Evolutionary conservation across 2,329 filamentous ascomycete species (phyloP).

Genomic region (Nigrospora osmanthi): DNA sequence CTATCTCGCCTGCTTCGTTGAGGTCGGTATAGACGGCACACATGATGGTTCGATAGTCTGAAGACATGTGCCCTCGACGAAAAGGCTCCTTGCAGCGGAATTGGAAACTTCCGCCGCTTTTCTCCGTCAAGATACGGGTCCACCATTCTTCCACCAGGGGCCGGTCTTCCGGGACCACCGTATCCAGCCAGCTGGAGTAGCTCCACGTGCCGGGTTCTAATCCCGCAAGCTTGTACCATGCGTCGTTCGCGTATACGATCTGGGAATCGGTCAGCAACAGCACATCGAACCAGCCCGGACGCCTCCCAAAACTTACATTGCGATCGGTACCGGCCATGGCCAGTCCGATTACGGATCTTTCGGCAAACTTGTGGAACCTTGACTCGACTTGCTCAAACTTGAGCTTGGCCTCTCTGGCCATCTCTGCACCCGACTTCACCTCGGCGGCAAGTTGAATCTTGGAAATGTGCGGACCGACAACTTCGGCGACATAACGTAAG

Average conservation of each 20-base stretch:
- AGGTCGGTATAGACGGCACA: slow-evolving; percentile 17
- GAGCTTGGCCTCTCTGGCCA: slow-evolving; percentile 11
- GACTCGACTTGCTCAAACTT: slow-evolving; percentile 14
- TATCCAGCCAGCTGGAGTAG: slow-evolving; percentile 11
- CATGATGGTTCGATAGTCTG: slow-evolving; percentile 13
- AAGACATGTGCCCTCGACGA: slow-evolving; percentile 13
- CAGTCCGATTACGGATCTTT: slow-evolving; percentile 16
- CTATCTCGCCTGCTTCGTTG: slow-evolving; percentile 12
- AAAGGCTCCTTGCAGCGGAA: slow-evolving; percentile 16
- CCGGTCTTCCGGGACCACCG: slow-evolving; percentile 12
- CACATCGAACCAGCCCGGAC: no score
- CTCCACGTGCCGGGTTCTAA: slow-evolving; percentile 8
- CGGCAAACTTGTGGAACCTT: slow-evolving; percentile 16
- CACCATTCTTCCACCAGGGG: slow-evolving; percentile 14
- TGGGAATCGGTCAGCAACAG: slow-evolving; percentile 4
- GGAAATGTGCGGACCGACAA: slow-evolving; percentile 12
- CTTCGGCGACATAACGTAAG: slow-evolving; percentile 11
- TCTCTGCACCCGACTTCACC: slow-evolving; percentile 12
- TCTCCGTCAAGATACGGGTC: slow-evolving; percentile 7
- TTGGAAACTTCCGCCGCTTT: slow-evolving; percentile 16
- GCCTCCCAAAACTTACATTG: slow-evolving; percentile 5
- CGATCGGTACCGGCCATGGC: slow-evolving; percentile 11
- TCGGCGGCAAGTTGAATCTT: slow-evolving; percentile 13
- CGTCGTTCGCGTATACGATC: slow-evolving; percentile 18
- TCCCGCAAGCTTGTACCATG: slow-evolving; percentile 15